These are phyloP conservation scores for Hygrocybe coccinea DNA, from an alignment of 768 basidiomycete genomes.

Conservation along the genomic window DNA sequence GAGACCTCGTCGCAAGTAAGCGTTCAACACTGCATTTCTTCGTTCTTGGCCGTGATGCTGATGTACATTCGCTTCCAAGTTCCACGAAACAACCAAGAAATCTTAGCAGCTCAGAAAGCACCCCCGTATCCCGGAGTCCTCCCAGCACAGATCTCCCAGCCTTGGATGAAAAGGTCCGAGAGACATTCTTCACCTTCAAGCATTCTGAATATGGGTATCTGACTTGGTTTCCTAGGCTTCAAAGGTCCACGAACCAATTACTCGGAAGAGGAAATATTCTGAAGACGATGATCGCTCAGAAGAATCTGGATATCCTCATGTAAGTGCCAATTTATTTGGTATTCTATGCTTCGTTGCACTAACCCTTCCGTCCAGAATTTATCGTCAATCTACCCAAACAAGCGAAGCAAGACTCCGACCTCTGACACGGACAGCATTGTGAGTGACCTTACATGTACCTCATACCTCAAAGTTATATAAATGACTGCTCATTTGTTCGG, in stretches of 20 bases:
- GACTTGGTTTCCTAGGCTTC: background rate
- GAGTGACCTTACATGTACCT: background rate
- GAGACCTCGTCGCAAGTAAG: constrained; percentile 23
- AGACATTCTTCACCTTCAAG: too few relatives aligned
- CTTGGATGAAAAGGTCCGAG: background rate
- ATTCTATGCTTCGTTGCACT: constrained; percentile 2
- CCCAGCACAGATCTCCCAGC: background rate
- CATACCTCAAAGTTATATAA: background rate
- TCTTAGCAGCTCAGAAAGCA: too few relatives aligned
- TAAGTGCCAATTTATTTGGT: constrained; percentile 18
- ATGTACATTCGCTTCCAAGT: too few relatives aligned
- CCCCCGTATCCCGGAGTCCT: too few relatives aligned
- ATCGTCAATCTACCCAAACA: constrained; percentile 42
- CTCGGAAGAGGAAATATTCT: constrained; percentile 30
- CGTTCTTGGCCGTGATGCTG: too few relatives aligned
- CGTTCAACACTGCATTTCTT: too few relatives aligned
- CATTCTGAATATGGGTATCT: background rate
- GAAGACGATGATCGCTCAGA: constrained; percentile 25
- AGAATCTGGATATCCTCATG: constrained; percentile 42
- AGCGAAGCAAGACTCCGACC: constrained; percentile 42
- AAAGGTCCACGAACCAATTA: constrained; percentile 1
- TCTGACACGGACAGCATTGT: constrained; percentile 22
- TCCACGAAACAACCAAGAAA: too few relatives aligned
- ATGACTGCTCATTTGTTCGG: background rate
- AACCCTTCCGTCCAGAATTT: constrained; percentile 34